A percentile compares a stretch with the other conserved stretches of the same genome.
These are phyloP conservation scores for Aspergillus carbonarius DNA, from an alignment of 2,329 filamentous ascomycete genomes.

Conservation along the genomic window DNA sequence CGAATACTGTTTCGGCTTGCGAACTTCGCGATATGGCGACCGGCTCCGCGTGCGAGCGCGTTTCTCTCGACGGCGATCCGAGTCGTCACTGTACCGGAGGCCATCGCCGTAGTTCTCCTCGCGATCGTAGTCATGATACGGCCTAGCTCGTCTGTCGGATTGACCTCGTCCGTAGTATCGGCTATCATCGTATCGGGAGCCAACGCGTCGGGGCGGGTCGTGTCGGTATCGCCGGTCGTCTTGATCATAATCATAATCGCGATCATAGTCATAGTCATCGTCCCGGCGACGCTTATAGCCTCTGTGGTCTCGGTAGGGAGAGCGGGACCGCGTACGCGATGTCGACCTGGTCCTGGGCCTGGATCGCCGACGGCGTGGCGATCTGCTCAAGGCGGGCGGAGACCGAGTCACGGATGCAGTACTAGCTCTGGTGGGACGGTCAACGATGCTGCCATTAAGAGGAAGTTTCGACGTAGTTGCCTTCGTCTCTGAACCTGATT, in stretches of 20 bases:
- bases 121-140: conserved; percentile 55
- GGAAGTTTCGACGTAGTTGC: conserved; percentile 79
- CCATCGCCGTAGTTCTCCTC: conserved; percentile 42
- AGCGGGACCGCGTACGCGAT: conserved; percentile 42
- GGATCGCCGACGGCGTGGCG: conserved; percentile 62
- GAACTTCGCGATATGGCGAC: conserved; percentile 44
- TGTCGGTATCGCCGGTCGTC: conserved; percentile 32
- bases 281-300: conserved; percentile 45
- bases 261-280: conserved; percentile 34
- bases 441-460: conserved; percentile 79
- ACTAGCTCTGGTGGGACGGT: conserved; percentile 84
- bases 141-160: conserved; percentile 38
- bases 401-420: conserved; percentile 48
- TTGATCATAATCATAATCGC: conserved; percentile 20
- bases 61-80: conserved; percentile 52
- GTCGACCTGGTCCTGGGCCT: conserved; percentile 31
- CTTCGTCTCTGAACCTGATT: conserved; percentile 71
- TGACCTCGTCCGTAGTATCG: conserved; percentile 40
- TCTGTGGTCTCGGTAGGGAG: conserved; percentile 41
- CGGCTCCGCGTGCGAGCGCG: conserved; percentile 57
- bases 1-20: conserved; percentile 40
- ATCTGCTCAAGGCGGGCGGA: conserved; percentile 50
- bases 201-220: conserved; percentile 33
- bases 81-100: conserved; percentile 53
- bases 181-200: conserved; percentile 39